These are phyloP conservation scores for Pseudozyma flocculosa DNA, from an alignment of 1,284 basidiomycete species.

Conservation along the genomic window DNA sequence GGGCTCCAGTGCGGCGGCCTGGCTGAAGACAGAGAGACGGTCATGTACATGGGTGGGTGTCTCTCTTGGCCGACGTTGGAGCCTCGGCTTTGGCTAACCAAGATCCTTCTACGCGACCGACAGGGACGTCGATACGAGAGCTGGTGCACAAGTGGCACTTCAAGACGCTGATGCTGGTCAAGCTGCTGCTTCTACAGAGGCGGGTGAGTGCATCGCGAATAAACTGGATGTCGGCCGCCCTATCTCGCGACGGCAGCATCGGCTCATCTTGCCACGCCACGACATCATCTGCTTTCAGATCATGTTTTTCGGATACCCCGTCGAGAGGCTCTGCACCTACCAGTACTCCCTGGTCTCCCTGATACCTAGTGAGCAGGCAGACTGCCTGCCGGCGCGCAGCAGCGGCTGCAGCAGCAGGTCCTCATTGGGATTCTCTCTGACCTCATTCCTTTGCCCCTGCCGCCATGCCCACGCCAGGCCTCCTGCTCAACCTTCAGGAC, in stretches of 20 bases:
- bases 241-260: too few relatives aligned
- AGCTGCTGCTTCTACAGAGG: slow-evolving; percentile 82
- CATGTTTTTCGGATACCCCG: slow-evolving; percentile 95
- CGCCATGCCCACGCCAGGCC: slow-evolving; percentile 61
- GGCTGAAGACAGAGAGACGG: slow-evolving; percentile 35
- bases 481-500: slow-evolving; percentile 85
- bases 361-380: slow-evolving; percentile 66
- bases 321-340: slow-evolving; percentile 92
- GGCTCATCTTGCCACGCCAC: too few relatives aligned
- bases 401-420: too few relatives aligned
- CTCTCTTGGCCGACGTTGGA: slow-evolving; percentile 1
- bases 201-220: slow-evolving; percentile 11
- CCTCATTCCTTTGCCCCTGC: too few relatives aligned
- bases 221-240: too few relatives aligned
- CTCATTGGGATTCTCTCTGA: too few relatives aligned
- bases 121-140: slow-evolving; percentile 86
- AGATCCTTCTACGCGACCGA: too few relatives aligned
- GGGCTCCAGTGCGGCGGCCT: slow-evolving; percentile 41
- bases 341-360: slow-evolving; percentile 80
- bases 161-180: slow-evolving; percentile 87
- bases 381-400: too few relatives aligned
- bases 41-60: slow-evolving; percentile 75
- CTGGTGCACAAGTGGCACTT: slow-evolving; percentile 91
- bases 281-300: too few relatives aligned
- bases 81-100: too few relatives aligned